A percentile compares a stretch with the other conserved stretches of the same genome.
These are phyloP conservation scores for Aspergillus sp. DNA, from an alignment of 2,329 filamentous ascomycete species.

Conservation along the genomic window DNA sequence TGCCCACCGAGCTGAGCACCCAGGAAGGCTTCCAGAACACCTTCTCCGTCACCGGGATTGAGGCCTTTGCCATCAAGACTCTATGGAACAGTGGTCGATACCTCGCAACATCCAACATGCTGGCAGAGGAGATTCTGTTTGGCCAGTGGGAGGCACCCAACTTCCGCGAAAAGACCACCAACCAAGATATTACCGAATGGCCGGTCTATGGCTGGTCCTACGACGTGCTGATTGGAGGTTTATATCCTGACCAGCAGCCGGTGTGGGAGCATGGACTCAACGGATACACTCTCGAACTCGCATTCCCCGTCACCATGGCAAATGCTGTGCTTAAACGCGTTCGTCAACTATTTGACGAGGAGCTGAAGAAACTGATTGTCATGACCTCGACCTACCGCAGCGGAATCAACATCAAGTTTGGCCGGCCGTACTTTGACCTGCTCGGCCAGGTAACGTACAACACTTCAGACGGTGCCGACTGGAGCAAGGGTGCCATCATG, in stretches of 20 bases:
- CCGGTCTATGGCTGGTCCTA: slow-evolving; percentile 23
- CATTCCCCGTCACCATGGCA: slow-evolving; percentile 16
- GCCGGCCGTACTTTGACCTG: slow-evolving; percentile 18
- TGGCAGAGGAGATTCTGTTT: slow-evolving; percentile 21
- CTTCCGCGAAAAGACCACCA: slow-evolving; percentile 21
- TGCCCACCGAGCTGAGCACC: slow-evolving; percentile 10
- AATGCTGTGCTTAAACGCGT: slow-evolving; percentile 17
- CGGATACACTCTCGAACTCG: slow-evolving; percentile 18
- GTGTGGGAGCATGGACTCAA: slow-evolving; percentile 19
- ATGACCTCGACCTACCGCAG: slow-evolving; percentile 21
- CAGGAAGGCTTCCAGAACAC: slow-evolving; percentile 22
- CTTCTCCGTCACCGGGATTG: slow-evolving; percentile 16
- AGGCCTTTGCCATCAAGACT: slow-evolving; percentile 16
- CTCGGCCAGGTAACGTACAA: slow-evolving; percentile 20
- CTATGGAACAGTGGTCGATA: slow-evolving; percentile 17
- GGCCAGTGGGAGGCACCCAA: slow-evolving; percentile 18
- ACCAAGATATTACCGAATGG: slow-evolving; percentile 14
- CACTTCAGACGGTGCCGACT: slow-evolving; percentile 20
- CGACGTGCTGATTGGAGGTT: slow-evolving; percentile 19
- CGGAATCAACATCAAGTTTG: slow-evolving; percentile 24
- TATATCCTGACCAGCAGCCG: slow-evolving; percentile 19
- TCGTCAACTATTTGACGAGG: slow-evolving; percentile 17
- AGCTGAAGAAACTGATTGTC: slow-evolving; percentile 14
- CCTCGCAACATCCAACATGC: slow-evolving; percentile 19
- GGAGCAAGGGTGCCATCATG: slow-evolving; percentile 20